phyloP scores from a whole-genome alignment of 75 land plant species.

The Pinus albicaulis region DNA sequence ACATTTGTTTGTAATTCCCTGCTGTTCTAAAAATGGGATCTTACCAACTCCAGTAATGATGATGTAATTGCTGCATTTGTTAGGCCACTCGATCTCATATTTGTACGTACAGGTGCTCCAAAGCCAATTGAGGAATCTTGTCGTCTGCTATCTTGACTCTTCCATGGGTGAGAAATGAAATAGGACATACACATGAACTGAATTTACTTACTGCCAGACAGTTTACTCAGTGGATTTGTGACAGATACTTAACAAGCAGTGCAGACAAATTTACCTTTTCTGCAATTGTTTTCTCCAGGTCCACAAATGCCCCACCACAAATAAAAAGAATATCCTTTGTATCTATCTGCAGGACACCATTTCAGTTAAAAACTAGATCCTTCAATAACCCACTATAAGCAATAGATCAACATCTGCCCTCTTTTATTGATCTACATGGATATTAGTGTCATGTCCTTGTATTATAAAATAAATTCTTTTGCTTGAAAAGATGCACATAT shows the following conservation, averaged over 20 bases:
- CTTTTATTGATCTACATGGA: not conserved
- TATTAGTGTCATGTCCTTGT: not conserved
- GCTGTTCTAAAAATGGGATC: not conserved
- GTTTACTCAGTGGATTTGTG: not conserved
- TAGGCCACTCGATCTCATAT: conserved; percentile 60
- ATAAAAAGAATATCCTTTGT: conserved; percentile 89
- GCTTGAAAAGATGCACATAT: not conserved
- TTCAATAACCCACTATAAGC: not conserved
- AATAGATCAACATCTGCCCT: not conserved
- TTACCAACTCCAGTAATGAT: conserved; percentile 69
- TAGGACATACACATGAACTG: not conserved
- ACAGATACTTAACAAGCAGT: not conserved
- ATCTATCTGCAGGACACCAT: conserved; percentile 56
- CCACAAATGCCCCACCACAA: conserved; percentile 92
- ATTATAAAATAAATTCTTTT: not conserved
- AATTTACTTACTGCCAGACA: not conserved
- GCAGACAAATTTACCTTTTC: conserved; percentile 65
- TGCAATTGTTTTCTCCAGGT: conserved; percentile 83
- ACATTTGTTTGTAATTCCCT: not conserved
- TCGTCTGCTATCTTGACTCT: conserved; percentile 36
- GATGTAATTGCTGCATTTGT: conserved; percentile 65
- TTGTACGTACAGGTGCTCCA: conserved; percentile 91
- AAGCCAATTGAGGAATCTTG: conserved; percentile 89
- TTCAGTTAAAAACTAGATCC: not conserved
- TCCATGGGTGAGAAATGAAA: not conserved